These are phyloP conservation scores for Escovopsis sp. DNA, from an alignment of 2,329 filamentous ascomycete species.

Conservation along the genomic window DNA sequence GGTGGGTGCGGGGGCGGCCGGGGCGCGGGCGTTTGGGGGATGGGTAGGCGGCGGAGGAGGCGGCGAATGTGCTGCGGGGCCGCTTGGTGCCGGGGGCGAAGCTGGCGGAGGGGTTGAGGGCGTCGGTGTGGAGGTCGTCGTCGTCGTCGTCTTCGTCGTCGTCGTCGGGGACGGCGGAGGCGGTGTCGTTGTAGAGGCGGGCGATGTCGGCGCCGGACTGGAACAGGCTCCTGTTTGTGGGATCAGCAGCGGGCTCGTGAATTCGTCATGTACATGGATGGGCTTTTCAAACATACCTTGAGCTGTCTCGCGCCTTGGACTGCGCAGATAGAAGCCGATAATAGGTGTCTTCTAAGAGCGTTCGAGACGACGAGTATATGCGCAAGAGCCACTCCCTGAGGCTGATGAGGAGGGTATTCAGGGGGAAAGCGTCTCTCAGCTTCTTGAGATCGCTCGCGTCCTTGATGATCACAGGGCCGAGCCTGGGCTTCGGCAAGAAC, in stretches of 20 bases:
- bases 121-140: constrained; percentile 10
- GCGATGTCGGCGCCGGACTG: no score
- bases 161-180: no score
- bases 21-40: constrained; percentile 1
- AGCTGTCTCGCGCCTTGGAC: no score
- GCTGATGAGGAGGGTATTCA: not conserved
- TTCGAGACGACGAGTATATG: not conserved
- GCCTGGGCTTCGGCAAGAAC: not conserved
- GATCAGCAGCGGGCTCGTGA: no score
- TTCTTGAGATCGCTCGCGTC: not conserved
- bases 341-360: no score
- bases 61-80: constrained; percentile 1
- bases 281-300: no score
- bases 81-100: constrained; percentile 12
- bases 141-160: not conserved
- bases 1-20: not conserved
- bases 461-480: not conserved
- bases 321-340: no score
- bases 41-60: not conserved
- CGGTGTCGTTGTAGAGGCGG: no score
- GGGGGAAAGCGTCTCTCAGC: constrained; percentile 2
- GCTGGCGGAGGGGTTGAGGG: constrained; percentile 17
- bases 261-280: no score
- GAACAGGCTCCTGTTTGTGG: not conserved
- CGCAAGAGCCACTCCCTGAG: constrained; percentile 2